Conservation (phyloP, 495 filamentous ascomycete genomes). For the Schizothecium vesticola region DNA sequence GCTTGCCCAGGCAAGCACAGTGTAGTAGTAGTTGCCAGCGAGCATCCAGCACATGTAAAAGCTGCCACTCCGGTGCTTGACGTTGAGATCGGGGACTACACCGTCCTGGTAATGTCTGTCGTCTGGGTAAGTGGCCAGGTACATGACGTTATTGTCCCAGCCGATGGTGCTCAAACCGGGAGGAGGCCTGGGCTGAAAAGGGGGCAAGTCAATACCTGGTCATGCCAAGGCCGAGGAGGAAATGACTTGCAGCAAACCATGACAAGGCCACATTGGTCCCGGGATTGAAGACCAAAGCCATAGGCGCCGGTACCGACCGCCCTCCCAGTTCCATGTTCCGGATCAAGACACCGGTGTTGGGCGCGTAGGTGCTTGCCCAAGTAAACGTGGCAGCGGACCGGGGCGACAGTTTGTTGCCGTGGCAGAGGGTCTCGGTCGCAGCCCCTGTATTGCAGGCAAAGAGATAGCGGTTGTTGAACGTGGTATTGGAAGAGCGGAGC, state of each 20-base stretch:
- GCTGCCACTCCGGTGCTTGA: slow-evolving; percentile 28
- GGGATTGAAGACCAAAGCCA: slow-evolving; percentile 37
- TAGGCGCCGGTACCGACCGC: slow-evolving; percentile 24
- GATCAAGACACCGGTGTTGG: slow-evolving; percentile 31
- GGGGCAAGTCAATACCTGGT: neutral
- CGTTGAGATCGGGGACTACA: slow-evolving; percentile 8
- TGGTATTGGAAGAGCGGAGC: slow-evolving; percentile 28
- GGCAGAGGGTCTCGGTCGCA: slow-evolving; percentile 50
- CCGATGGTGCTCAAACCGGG: slow-evolving; percentile 23
- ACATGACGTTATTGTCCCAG: slow-evolving; percentile 43
- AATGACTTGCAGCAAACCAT: slow-evolving; percentile 20
- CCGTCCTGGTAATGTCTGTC: slow-evolving; percentile 30
- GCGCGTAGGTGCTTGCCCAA: slow-evolving; percentile 32
- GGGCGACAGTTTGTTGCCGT: slow-evolving; percentile 19
- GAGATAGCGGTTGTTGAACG: slow-evolving; percentile 35
- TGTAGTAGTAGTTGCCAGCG: slow-evolving; percentile 47
- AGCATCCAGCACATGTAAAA: slow-evolving; percentile 52
- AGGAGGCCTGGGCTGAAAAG: slow-evolving; percentile 33
- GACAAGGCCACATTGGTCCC: slow-evolving; percentile 50
- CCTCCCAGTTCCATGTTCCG: slow-evolving; percentile 37
- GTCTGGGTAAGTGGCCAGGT: slow-evolving; percentile 42
- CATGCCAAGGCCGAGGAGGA: neutral
- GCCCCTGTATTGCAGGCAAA: slow-evolving; percentile 52
- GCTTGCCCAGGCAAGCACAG: slow-evolving; percentile 45
- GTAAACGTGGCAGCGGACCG: slow-evolving; percentile 13